Base-by-base conservation (phyloP, 2,329 filamentous ascomycete genomes). In the Cercospora beticola region DNA sequence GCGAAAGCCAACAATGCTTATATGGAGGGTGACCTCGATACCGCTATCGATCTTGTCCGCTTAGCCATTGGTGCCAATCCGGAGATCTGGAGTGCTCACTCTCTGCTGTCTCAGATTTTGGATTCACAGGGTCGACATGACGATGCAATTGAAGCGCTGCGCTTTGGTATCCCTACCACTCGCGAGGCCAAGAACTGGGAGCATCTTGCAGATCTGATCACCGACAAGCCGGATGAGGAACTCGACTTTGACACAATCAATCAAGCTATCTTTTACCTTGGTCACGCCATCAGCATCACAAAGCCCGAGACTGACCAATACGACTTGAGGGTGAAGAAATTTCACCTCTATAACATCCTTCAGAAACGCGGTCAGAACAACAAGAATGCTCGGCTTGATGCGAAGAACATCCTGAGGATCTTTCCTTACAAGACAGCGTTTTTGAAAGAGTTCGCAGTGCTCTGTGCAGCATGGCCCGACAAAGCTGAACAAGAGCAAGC, bases 1-100 rank as follows among this genome's bases (percentile, higher is more conserved):
- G 85, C 86, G 58, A 83, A 86, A 75, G 91, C 92, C 3, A 91
- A 89, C 68, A 84, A 89, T 68, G 87, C 88, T 4, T 93, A 89
- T 75, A 83, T 92, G 68, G 82, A 85, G 9, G 83, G 85, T 28
- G 84, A 89, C 21, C 88, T 89, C 70, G 83, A 87, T 5, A 82
- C 84, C 49, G 89, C 90, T 5, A 81, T 88, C 40, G 83, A 85
- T 81, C 63, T 79, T 76, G 73, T 84, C 79, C 61, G 81, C 77
- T 62, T 82, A 68, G 86, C 86, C 8, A 83, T 88, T 33, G 80
- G 83, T 49, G 78, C 82, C 31, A 89, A 90, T 72, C 87, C 88
- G 0, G 87, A 89, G 75, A 86, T 89, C 71, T 89, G 87, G 75
- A 82, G 84, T 30, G 86, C 87, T 14, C 86, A 90, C 79, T 86